Evolutionary conservation across 257 asterid genomes (phyloP), one percentile per base, ranked within the genome.

Genomic region (Ehretia macrophylla): DNA sequence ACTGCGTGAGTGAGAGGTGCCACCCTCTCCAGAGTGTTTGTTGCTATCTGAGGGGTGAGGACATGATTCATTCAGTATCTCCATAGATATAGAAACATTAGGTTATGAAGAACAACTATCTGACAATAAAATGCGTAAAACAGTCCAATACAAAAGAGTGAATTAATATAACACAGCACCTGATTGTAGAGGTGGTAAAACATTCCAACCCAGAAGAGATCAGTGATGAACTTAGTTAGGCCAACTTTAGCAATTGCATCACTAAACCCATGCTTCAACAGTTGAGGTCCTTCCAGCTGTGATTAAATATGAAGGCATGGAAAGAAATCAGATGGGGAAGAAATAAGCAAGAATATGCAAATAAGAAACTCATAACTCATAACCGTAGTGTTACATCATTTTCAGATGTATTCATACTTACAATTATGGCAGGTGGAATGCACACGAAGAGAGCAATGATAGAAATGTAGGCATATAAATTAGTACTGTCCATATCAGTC

Each of bases 151-250:
- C 32, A 16, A 21, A 50, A 21, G 44, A 46, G 27, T 22, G 59
- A 42, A 11, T 19, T 13, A 20, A 50, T 17, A 32, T 46, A 40
- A 22, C 13, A 32, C 14, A 27, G 18, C 83, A 89, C 97, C 99
- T 93, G 99, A 76, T 93, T 93, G 90, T 93, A 93, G 67, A 93
- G 94, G 64, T 93, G 97, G 78, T 93, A 93, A 77, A 93, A 89
- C 99, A 93, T 83, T 74, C 99, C 99, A 9, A 93, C 99, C 99
- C 97, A 93, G 77, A 93, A 86, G 73, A 93, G 97, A 76, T 93
- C 96, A 1, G 86, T 57, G 68, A 89, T 0, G 65, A 93, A 89
- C 86, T 93, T 93, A 8, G 88, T 86, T 58, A 80, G 10, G 10
- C 99, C 97, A 32, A 93, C 97, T 82, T 89, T 80, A 62, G 94